Conservation (phyloP, 345 rosid species). For the Triadica sebifera region DNA sequence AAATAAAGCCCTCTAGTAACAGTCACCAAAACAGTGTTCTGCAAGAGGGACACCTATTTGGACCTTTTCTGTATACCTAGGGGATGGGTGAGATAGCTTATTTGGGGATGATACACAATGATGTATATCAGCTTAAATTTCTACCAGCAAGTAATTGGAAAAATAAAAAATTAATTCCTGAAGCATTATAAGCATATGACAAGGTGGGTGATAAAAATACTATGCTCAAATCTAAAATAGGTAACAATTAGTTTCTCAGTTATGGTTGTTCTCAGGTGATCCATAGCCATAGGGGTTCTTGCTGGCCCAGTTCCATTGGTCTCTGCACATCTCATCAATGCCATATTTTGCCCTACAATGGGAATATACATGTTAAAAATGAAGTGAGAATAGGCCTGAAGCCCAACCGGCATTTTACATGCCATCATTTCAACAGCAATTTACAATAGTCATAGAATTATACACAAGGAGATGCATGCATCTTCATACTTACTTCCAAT, state of each 20-base stretch:
- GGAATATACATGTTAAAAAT: neutral
- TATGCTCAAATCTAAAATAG: neutral
- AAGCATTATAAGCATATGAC: conserved; percentile 6
- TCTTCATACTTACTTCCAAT: conserved; percentile 74
- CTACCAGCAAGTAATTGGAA: neutral
- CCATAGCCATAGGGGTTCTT: conserved; percentile 89
- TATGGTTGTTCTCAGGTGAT: conserved; percentile 35
- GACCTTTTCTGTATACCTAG: conserved; percentile 2
- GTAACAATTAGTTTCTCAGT: conserved; percentile 6
- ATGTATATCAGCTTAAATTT: conserved; percentile 10
- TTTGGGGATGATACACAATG: neutral
- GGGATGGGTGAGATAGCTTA: neutral
- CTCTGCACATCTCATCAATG: conserved; percentile 89
- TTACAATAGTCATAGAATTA: neutral
- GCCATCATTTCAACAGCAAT: neutral
- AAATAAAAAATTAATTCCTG: neutral
- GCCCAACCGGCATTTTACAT: neutral
- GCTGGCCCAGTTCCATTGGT: conserved; percentile 95
- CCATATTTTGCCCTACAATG: conserved; percentile 72
- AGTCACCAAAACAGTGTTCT: neutral
- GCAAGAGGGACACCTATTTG: conserved; percentile 4
- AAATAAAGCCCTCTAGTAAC: conserved; percentile 5
- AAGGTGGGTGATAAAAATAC: neutral
- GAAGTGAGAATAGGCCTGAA: no score
- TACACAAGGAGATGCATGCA: neutral